Evolutionary conservation across 2,329 filamentous ascomycete genomes (phyloP).

Genomic region (Penicillium expansum): DNA sequence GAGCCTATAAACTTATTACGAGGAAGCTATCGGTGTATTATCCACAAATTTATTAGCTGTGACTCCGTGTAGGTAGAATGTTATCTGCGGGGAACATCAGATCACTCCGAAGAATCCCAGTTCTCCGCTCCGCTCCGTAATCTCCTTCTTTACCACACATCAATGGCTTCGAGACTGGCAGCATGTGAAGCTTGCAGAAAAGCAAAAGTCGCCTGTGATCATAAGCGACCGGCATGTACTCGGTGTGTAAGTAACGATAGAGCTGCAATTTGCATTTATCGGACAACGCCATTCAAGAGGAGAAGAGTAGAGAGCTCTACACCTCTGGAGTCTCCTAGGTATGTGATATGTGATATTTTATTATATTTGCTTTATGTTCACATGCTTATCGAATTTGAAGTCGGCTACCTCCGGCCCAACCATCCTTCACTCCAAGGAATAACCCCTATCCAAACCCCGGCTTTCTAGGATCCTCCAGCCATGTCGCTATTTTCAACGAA

Average conservation of each 20-base stretch:
- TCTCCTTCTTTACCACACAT: slow-evolving; percentile 1
- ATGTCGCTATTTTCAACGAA: slow-evolving; percentile 30
- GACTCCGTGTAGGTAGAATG: neutral
- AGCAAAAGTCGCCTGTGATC: slow-evolving; percentile 26
- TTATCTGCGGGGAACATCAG: neutral
- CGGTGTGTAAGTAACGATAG: slow-evolving; percentile 16
- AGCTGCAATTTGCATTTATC: slow-evolving; percentile 25
- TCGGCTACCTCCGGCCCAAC: slow-evolving; percentile 17
- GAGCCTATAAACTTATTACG: neutral
- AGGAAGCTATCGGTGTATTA: neutral
- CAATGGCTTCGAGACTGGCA: slow-evolving; percentile 24
- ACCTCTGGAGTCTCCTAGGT: slow-evolving; percentile 5
- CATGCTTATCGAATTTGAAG: slow-evolving; percentile 4
- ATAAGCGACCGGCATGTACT: slow-evolving; percentile 23
- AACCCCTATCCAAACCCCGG: slow-evolving; percentile 31
- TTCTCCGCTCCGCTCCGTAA: slow-evolving; percentile 17
- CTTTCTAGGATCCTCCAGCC: slow-evolving; percentile 29
- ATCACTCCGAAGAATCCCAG: slow-evolving; percentile 11
- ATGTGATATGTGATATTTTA: neutral
- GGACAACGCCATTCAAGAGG: slow-evolving; percentile 27
- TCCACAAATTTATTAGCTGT: neutral
- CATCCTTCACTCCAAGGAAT: slow-evolving; percentile 20
- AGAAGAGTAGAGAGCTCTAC: slow-evolving; percentile 19
- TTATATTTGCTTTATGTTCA: neutral
- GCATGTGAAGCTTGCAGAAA: slow-evolving; percentile 27